Base-by-base conservation (phyloP, 208 protist genomes). In the Herpetomonas tarakana region DNA sequence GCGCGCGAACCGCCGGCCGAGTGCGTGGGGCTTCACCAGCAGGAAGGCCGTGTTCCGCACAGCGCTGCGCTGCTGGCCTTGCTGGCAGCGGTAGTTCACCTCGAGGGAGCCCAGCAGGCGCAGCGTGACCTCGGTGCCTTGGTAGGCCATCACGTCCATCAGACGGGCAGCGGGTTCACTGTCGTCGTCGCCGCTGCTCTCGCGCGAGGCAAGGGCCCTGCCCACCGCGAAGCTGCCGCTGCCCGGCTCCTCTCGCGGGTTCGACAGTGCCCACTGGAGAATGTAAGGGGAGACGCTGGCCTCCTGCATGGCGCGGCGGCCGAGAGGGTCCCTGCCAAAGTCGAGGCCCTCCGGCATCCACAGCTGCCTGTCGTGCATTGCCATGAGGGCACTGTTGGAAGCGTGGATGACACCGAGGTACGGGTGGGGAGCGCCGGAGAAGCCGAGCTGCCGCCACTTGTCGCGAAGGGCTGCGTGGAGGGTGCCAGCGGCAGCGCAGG, bases 11-110 rank as follows among this genome's bases (percentile, higher is more conserved):
- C 49, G 61, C n/a, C 69, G 59, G 52, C 71, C 81, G 7, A 82
- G 51, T 0, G 83, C 79, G 49, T 82, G 76, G n/a, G 70, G 76
- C 76, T 90, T 90, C 4, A 90, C 60, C 28, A 90, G 58, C 30
- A 86, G 58, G 70, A 90, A 80, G 14, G 83, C 83, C 16, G 62
- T 67, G 60, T 90, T 86, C 9, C 77, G 71, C 4, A 57, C 54
- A 12, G 58, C 47, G 19, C 16, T 18, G 44, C 19, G 44, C 19
- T 22, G 44, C 44, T 22, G 44, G 44, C 19, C 4, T 22, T 49
- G 44, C 35, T 57, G 41, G 21, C 35, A 14, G 25, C 59, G 53
- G 51, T 74, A 59, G 14, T 45, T 26, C 14, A 39, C 28, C 31
- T 77, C 69, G 26, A 69, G 39, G 12, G 18, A 35, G 9, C 38